Evolutionary conservation across 768 basidiomycete genomes (phyloP).

Genomic region (Suillus weaverae): DNA sequence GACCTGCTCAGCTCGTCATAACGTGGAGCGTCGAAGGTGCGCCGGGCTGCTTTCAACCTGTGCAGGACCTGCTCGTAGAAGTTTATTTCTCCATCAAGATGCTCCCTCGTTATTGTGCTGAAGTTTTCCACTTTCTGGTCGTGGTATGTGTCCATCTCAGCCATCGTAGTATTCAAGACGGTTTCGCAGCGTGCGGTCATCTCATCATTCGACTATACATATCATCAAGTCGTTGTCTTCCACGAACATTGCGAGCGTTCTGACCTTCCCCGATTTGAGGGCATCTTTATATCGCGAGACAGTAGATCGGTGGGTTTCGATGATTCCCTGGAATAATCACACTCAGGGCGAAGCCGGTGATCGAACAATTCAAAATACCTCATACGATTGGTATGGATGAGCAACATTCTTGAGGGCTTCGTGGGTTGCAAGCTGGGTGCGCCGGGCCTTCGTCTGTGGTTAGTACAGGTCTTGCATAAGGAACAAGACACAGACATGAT

Average conservation of each 20-base stretch:
- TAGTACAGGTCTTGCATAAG: slow-evolving; percentile 6
- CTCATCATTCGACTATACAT: slow-evolving; percentile 57
- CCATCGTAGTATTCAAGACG: slow-evolving; percentile 84
- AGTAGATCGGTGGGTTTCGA: slow-evolving; percentile 76
- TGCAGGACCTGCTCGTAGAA: slow-evolving; percentile 70
- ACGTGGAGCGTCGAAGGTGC: slow-evolving; percentile 48
- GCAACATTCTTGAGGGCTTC: slow-evolving; percentile 75
- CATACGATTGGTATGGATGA: slow-evolving; percentile 72
- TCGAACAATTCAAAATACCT: slow-evolving; percentile 39
- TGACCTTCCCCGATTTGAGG: slow-evolving; percentile 36
- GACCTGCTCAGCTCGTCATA: slow-evolving; percentile 48
- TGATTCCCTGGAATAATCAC: slow-evolving; percentile 48
- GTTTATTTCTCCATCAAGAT: slow-evolving; percentile 77
- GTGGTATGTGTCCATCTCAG: slow-evolving; percentile 83
- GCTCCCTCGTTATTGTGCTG: slow-evolving; percentile 53
- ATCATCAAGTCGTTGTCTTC: slow-evolving; percentile 3
- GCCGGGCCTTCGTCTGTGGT: slow-evolving; percentile 53
- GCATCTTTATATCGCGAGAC: slow-evolving; percentile 64
- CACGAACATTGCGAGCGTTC: slow-evolving; percentile 12
- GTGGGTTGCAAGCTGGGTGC: slow-evolving; percentile 71
- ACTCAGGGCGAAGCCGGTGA: background rate
- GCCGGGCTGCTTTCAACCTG: slow-evolving; percentile 58
- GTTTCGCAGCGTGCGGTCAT: slow-evolving; percentile 80
- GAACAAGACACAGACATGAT: slow-evolving; percentile 55
- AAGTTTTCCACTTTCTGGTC: slow-evolving; percentile 74